Evolutionary conservation across 164 flowering plant species (phyloP).

Genomic region (Protea cynaroides): DNA sequence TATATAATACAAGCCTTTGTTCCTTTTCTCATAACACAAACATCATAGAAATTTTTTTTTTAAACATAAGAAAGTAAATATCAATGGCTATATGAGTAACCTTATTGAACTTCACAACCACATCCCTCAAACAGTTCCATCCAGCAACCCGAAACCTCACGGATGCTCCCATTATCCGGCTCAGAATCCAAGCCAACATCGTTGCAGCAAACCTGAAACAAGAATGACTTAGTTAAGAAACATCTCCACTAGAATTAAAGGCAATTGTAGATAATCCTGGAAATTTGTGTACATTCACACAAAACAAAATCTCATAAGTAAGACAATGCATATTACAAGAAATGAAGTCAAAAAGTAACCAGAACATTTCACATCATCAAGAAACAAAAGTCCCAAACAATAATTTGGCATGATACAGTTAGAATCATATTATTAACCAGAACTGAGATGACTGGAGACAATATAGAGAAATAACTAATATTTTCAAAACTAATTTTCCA

Average conservation of each 20-base stretch:
- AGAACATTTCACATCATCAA: not conserved
- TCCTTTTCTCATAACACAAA: too few species aligned
- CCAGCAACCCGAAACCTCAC: constrained; percentile 90
- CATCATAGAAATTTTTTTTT: too few species aligned
- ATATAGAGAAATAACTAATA: not conserved
- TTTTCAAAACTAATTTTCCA: not conserved
- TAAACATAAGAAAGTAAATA: not conserved
- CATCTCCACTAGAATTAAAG: not conserved
- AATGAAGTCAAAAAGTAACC: not conserved
- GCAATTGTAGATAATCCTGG: too few species aligned
- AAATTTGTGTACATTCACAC: too few species aligned
- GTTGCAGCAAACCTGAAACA: constrained; percentile 74
- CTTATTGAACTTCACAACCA: constrained; percentile 88
- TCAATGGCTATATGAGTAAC: constrained; percentile 23
- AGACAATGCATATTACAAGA: too few species aligned
- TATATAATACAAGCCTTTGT: too few species aligned
- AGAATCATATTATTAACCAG: not conserved
- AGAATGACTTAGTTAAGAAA: constrained; percentile 5
- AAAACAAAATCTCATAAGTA: too few species aligned
- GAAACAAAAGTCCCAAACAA: not conserved
- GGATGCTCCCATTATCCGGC: constrained; percentile 78
- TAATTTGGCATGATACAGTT: not conserved
- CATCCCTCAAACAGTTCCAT: constrained; percentile 90
- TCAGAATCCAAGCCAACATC: constrained; percentile 75
- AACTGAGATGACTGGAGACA: not conserved